phyloP scores from a whole-genome alignment of 108 stramenopile genomes.

The Nitzschia sp. region DNA sequence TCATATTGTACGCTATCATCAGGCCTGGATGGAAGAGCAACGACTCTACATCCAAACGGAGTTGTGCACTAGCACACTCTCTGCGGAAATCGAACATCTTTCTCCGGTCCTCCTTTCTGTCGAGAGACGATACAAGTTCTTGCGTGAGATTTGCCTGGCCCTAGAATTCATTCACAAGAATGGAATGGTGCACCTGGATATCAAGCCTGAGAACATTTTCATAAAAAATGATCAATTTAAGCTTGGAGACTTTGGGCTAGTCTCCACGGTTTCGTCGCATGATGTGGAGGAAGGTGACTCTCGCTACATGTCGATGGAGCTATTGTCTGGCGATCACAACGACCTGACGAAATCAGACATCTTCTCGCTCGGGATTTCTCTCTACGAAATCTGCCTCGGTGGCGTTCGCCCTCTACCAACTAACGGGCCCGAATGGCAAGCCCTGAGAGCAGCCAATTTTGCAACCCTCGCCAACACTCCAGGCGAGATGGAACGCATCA shows the following conservation, averaged over 20 bases:
- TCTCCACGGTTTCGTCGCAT: constrained; percentile 59
- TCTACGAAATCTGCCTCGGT: constrained; percentile 89
- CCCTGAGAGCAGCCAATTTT: constrained; percentile 74
- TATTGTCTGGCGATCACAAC: constrained; percentile 80
- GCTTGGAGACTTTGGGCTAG: constrained; percentile 94
- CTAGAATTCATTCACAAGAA: constrained; percentile 85
- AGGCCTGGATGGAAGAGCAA: constrained; percentile 90
- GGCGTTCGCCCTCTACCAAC: constrained; percentile 58
- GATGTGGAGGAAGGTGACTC: constrained; percentile 95
- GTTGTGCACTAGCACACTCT: constrained; percentile 66
- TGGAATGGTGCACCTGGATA: constrained; percentile 91
- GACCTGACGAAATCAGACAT: constrained; percentile 95
- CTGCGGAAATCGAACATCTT: constrained; percentile 48
- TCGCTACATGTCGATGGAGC: constrained; percentile 93
- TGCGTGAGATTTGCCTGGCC: constrained; percentile 86
- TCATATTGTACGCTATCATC: constrained; percentile 90
- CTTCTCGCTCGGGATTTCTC: constrained; percentile 89
- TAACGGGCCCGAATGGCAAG: constrained; percentile 92
- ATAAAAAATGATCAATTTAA: constrained; percentile 90
- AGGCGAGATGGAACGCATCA: constrained; percentile 69
- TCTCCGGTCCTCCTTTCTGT: constrained; percentile 28
- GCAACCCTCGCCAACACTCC: constrained; percentile 61
- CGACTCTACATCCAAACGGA: constrained; percentile 87
- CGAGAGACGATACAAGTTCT: constrained; percentile 70
- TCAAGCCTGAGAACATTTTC: constrained; percentile 96